Base-by-base conservation (phyloP, 371 early-diverging fungal genomes). In the Haplosporangium sp. region DNA sequence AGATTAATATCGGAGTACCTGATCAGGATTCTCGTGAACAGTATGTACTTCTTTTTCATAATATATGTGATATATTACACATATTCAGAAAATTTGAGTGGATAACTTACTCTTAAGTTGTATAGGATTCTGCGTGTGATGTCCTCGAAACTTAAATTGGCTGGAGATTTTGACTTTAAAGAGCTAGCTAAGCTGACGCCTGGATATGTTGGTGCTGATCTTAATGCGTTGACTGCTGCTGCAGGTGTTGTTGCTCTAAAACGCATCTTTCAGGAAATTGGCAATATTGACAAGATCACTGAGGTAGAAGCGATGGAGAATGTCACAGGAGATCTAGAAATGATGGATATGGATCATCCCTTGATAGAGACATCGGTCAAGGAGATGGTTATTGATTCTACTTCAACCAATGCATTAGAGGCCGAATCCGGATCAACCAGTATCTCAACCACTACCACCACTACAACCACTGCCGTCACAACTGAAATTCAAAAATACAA, bases 161-260 rank as follows among this genome's bases (percentile, higher is more conserved):
- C 92, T 3, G 96, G 96, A 27, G 92, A 93, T 61, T 91, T 99
- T 74, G 96, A 99, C 83, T 93, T 97, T 73, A 86, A 88, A 35
- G 88, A 89, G 57, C 90, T 99, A 20, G 97, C 99, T 15, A 94
- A 95, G 71, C 88, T 95, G 71, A 98, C 98, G 0, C 99, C 99
- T 20, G 99, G 99, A 9, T 99, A 97, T 86, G 99, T 99, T 3
- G 99, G 99, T 50, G 98, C 99, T 6, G 99, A 99, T 88, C 87
- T 99, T 61, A 96, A 95, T 47, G 97, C 99, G 1, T 86, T 99
- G 58, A 96, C 96, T 3, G 90, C 96, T 0, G 97, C 98, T n/a
- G 99, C 99, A 1, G 99, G 99, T 58, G 90, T 98, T 70, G 89
- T 96, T 82, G 97, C 99, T 38, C 92, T 99, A 58, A 90, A 95